A percentile compares a stretch with the other conserved stretches of the same genome.
These are phyloP conservation scores for Macrocybe gigantea DNA, from an alignment of 768 basidiomycete species.

Conservation along the genomic window DNA sequence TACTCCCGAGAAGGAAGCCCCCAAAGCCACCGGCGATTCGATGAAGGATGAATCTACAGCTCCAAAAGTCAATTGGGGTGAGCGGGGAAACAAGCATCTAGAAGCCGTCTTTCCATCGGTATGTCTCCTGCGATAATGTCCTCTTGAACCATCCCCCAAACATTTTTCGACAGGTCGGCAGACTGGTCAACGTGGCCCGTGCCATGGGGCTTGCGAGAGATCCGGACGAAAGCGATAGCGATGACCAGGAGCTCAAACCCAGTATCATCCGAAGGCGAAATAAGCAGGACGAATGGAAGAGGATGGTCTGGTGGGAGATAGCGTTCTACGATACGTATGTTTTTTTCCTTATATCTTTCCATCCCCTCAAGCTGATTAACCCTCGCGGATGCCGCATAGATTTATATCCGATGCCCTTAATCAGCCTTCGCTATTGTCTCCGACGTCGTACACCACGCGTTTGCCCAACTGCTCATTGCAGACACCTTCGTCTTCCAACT, in stretches of 20 bases:
- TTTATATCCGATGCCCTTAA: slow-evolving; percentile 67
- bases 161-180: slow-evolving; percentile 43
- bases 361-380: slow-evolving; percentile 2
- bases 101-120: not conserved
- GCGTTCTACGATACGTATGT: slow-evolving; percentile 74
- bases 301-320: slow-evolving; percentile 72
- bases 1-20: not conserved
- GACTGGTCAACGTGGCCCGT: slow-evolving; percentile 63
- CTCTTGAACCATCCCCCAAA: not conserved
- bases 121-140: not conserved
- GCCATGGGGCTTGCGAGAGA: slow-evolving; percentile 58
- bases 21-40: not conserved
- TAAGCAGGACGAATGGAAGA: slow-evolving; percentile 29
- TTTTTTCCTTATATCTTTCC: slow-evolving; percentile 2
- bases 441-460: slow-evolving; percentile 47
- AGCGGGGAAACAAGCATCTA: not conserved
- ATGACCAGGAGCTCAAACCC: slow-evolving; percentile 1
- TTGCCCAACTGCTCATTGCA: slow-evolving; percentile 43
- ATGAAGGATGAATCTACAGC: too few relatives aligned
- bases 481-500: not conserved
- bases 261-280: slow-evolving; percentile 10
- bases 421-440: slow-evolving; percentile 53
- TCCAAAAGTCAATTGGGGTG: too few relatives aligned
- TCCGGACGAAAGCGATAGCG: slow-evolving; percentile 38
- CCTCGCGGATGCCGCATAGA: slow-evolving; percentile 27